A percentile compares a stretch with the other conserved stretches of the same genome.
phyloP scores from a whole-genome alignment of 768 basidiomycete genomes.

The Leccinum arenicola region DNA sequence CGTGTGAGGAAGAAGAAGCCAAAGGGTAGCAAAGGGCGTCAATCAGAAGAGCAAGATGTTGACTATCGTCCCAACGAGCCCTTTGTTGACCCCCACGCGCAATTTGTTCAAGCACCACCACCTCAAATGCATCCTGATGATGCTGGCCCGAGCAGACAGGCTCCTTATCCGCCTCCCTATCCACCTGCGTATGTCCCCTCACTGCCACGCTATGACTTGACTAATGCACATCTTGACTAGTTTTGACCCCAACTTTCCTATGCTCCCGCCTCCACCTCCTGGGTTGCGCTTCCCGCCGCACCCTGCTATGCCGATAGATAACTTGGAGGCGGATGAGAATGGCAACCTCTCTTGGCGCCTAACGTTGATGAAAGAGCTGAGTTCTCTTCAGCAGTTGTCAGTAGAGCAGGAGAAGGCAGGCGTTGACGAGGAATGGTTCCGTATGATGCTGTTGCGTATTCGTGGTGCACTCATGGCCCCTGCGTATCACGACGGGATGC shows the following conservation, averaged over 20 bases:
- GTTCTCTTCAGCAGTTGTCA: slow-evolving; percentile 71
- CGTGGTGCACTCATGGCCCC: slow-evolving; percentile 65
- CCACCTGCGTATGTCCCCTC: slow-evolving; percentile 46
- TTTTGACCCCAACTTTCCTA: slow-evolving; percentile 72
- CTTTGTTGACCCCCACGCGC: slow-evolving; percentile 55
- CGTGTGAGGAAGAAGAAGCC: slow-evolving; percentile 85
- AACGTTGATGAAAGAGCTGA: slow-evolving; percentile 79
- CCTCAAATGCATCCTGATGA: slow-evolving; percentile 59
- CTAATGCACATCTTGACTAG: slow-evolving; percentile 34
- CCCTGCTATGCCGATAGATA: slow-evolving; percentile 60
- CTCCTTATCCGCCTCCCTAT: slow-evolving; percentile 59
- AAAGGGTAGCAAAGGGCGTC: slow-evolving; percentile 49
- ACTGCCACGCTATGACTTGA: background rate
- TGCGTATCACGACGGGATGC: slow-evolving; percentile 37
- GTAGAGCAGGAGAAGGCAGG: slow-evolving; percentile 80
- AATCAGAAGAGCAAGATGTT: slow-evolving; percentile 58
- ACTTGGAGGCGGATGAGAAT: slow-evolving; percentile 72
- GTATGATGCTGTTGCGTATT: slow-evolving; percentile 82
- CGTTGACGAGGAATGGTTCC: slow-evolving; percentile 80
- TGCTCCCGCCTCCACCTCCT: slow-evolving; percentile 50
- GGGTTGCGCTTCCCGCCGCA: slow-evolving; percentile 64
- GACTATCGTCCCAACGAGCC: slow-evolving; percentile 60
- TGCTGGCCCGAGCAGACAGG: slow-evolving; percentile 55
- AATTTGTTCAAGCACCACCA: slow-evolving; percentile 49
- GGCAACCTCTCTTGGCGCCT: slow-evolving; percentile 79